Conservation (phyloP, 805 yeast species). For the Yarrowia yakushimensis region DNA sequence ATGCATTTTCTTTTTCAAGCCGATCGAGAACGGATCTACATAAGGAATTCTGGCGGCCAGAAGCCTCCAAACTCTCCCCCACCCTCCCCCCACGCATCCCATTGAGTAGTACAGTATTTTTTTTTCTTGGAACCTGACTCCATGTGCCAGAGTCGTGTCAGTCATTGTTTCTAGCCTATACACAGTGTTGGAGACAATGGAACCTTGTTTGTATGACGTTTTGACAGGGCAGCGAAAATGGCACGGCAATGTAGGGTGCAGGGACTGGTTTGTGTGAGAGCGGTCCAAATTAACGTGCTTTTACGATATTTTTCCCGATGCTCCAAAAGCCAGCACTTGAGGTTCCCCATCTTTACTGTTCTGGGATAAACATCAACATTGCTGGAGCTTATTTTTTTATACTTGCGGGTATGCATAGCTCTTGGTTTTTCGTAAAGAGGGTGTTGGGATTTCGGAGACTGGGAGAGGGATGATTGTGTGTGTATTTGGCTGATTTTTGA, state of each 20-base stretch:
- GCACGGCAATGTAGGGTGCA: no score
- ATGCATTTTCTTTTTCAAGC: no score
- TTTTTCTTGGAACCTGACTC: no score
- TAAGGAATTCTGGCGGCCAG: no score
- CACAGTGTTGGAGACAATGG: background rate
- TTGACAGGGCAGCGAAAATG: background rate
- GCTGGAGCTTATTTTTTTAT: background rate
- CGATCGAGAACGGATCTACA: no score
- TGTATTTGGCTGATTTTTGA: background rate
- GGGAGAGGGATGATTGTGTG: background rate
- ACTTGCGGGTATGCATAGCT: slow-evolving; percentile 5
- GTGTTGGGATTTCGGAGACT: background rate
- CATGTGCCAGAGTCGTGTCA: no score
- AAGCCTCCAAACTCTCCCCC: no score
- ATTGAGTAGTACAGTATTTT: no score
- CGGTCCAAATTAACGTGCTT: background rate
- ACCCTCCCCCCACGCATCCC: no score
- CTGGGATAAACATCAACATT: slow-evolving; percentile 6
- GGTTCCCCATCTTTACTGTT: background rate
- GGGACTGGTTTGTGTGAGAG: no score
- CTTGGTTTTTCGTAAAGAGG: background rate
- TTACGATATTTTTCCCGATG: background rate
- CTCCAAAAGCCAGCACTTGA: background rate
- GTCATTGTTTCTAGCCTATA: no score
- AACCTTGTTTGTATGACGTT: background rate